phyloP scores from a whole-genome alignment of 805 yeast species.

The Sugiyamaella smithiae region DNA sequence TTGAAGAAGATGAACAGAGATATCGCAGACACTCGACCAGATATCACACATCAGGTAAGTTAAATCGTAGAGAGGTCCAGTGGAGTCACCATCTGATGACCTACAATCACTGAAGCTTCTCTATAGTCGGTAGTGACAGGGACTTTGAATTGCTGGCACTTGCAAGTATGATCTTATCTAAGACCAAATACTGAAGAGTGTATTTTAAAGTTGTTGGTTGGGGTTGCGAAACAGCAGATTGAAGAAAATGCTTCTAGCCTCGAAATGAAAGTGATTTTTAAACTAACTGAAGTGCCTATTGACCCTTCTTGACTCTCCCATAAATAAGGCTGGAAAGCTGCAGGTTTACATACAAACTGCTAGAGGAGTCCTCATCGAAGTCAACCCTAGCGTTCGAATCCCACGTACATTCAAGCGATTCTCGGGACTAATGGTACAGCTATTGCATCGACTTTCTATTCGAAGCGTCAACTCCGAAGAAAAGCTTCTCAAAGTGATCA shows the following conservation, averaged over 20 bases:
- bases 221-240: no score
- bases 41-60: slow-evolving; percentile 81
- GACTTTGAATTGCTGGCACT: no score
- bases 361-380: slow-evolving; percentile 90
- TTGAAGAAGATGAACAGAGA: slow-evolving; percentile 95
- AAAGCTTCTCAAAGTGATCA: slow-evolving; percentile 86
- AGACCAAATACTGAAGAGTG: no score
- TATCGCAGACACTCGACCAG: slow-evolving; percentile 98
- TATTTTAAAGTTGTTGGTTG: no score
- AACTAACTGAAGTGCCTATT: slow-evolving; percentile 56
- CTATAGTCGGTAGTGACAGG: no score
- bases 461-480: slow-evolving; percentile 95
- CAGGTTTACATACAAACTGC: slow-evolving; percentile 97
- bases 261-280: no score
- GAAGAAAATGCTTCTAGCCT: no score
- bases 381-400: slow-evolving; percentile 93
- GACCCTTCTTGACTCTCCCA: slow-evolving; percentile 94
- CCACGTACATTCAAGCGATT: slow-evolving; percentile 98
- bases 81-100: no score
- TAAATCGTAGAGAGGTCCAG: no score
- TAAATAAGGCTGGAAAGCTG: slow-evolving; percentile 93
- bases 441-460: slow-evolving; percentile 86
- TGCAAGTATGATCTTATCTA: no score
- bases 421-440: slow-evolving; percentile 96
- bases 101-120: no score